Percentiles rank a stretch among this genome's conserved stretches.
Evolutionary conservation across 2,329 filamentous ascomycete species (phyloP).

Genomic region (Fusarium tupiense): DNA sequence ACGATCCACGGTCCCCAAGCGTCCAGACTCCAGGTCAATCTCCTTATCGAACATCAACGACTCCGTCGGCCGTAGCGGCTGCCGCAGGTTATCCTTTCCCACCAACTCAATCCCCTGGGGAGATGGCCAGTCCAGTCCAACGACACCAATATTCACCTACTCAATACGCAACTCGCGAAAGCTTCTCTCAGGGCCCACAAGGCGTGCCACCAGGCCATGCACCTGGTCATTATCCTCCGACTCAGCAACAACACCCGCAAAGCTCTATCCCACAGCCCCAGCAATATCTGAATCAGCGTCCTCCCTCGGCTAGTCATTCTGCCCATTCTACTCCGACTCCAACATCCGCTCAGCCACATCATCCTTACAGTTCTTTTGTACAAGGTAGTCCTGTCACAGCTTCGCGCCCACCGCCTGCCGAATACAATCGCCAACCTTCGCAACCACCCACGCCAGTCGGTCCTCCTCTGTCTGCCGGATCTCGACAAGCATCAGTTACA

Average conservation of each 20-base stretch:
- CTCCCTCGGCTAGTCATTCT: conserved; percentile 68
- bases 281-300: conserved; percentile 58
- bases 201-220: conserved; percentile 23
- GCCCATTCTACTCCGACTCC: conserved; percentile 68
- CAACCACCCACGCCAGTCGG: conserved; percentile 65
- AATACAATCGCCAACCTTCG: conserved; percentile 60
- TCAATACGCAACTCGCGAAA: conserved; percentile 56
- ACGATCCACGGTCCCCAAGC: conserved; percentile 63
- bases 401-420: conserved; percentile 54
- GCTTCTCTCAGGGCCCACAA: conserved; percentile 53
- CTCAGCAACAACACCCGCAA: conserved; percentile 42
- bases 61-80: conserved; percentile 52
- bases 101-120: conserved; percentile 52
- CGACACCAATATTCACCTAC: conserved; percentile 62
- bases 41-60: conserved; percentile 62
- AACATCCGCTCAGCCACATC: conserved; percentile 70
- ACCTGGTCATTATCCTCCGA: conserved; percentile 45
- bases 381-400: conserved; percentile 64
- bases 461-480: conserved; percentile 56
- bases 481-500: conserved; percentile 55
- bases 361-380: conserved; percentile 60
- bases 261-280: conserved; percentile 56
- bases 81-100: conserved; percentile 63
- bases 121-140: conserved; percentile 61
- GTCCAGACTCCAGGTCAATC: conserved; percentile 54